These are phyloP conservation scores for Colletotrichum camelliae DNA, from an alignment of 2,329 filamentous ascomycete species.

Conservation along the genomic window DNA sequence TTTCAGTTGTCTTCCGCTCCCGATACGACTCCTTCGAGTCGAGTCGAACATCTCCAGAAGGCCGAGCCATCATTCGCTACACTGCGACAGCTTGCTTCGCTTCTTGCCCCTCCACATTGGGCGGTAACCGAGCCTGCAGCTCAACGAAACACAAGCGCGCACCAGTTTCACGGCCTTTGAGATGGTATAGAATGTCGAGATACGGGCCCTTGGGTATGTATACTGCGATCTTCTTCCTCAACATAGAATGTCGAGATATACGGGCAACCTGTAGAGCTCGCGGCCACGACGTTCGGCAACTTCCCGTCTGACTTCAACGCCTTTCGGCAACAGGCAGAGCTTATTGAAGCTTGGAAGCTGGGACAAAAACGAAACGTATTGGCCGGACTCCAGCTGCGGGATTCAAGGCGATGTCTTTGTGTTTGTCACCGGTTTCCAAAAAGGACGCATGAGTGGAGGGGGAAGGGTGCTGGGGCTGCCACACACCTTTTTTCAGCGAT, in stretches of 20 bases:
- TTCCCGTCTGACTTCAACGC: neutral
- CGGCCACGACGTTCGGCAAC: neutral
- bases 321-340: neutral
- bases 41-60: neutral
- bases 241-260: neutral
- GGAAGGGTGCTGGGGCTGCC: neutral
- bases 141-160: neutral
- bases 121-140: neutral
- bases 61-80: neutral
- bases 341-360: neutral
- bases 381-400: neutral
- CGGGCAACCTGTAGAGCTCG: neutral
- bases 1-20: neutral
- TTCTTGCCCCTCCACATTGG: neutral
- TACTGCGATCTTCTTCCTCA: too few relatives aligned
- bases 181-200: neutral
- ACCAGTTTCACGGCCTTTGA: neutral
- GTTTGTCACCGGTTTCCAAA: neutral
- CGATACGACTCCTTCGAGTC: neutral
- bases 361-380: neutral
- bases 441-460: neutral
- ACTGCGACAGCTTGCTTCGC: neutral
- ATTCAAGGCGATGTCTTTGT: neutral
- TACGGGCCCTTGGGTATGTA: neutral
- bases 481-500: neutral